These are phyloP conservation scores for Nakaseomyces delphensis DNA, from an alignment of 1,139 yeast genomes.

Conservation along the genomic window DNA sequence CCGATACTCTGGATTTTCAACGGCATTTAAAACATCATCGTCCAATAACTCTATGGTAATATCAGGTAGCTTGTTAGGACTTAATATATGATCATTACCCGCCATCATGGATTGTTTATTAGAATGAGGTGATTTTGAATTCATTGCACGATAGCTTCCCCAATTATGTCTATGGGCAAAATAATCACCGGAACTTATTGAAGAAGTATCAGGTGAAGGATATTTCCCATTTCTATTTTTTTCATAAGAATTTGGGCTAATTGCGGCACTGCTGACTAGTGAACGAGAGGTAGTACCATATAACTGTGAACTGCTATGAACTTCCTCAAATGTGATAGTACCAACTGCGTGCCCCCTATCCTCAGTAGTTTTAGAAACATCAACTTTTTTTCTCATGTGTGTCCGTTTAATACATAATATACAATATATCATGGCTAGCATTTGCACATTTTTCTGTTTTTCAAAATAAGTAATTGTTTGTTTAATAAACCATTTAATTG, in stretches of 20 bases:
- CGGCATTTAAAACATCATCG: constrained; percentile 47
- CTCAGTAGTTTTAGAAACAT: constrained; percentile 4
- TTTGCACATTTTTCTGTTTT: constrained; percentile 59
- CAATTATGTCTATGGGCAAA: constrained; percentile 16
- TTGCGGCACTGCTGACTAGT: constrained; percentile 9
- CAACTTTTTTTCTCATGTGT: neutral
- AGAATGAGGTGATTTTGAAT: constrained; percentile 8
- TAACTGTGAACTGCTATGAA: neutral
- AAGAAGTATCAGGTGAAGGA: constrained; percentile 16
- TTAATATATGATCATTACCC: neutral
- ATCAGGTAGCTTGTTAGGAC: constrained; percentile 29
- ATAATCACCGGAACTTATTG: constrained; percentile 24
- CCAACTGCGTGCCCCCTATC: constrained; percentile 5
- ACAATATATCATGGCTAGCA: constrained; percentile 86
- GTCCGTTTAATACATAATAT: constrained; percentile 32
- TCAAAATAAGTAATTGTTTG: constrained; percentile 62
- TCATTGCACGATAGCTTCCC: constrained; percentile 3
- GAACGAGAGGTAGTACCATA: constrained; percentile 8
- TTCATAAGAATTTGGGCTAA: constrained; percentile 9
- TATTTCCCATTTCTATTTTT: neutral
- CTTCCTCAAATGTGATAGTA: constrained; percentile 1
- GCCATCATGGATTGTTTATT: constrained; percentile 6
- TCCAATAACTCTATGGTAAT: constrained; percentile 49
- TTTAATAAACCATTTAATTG: constrained; percentile 62
- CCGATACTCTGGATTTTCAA: constrained; percentile 39